Base-by-base conservation (phyloP, 2,329 filamentous ascomycete genomes). In the Chrysoporthe cubensis region DNA sequence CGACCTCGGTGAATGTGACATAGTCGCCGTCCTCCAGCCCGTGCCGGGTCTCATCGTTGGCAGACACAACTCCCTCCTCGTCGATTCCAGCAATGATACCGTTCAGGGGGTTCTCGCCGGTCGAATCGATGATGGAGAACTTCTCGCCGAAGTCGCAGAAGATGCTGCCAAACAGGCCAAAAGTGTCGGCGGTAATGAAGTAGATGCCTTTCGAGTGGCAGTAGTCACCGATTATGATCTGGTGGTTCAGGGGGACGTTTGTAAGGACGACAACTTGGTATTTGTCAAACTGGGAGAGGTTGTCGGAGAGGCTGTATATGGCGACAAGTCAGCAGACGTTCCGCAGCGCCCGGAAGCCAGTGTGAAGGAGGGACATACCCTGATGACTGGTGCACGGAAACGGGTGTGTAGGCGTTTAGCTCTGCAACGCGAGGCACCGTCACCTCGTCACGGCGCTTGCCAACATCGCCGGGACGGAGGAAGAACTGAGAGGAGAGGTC, bases 401-500 rank as follows among this genome's bases (percentile, higher is more conserved):
- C 91, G 7, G 96, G 96, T 4, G 95, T 97, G 78, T 99, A 99
- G 70, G 94, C 92, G 80, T 99, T 99, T 72, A 99, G 87, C 80
- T 99, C 96, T 54, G 94, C 92, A 40, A 99, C 91, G 63, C 93
- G 90, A 9, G 96, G 95, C 1, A 91, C 93, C 1, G 95, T 97
- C 65, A 93, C 91, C 73, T 89, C 85, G 72, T 95, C 96, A 77
- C 96, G 90, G 4, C 94, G 91, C 83, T 97, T 97, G 75, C 96
- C 96, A 65, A 98, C 90, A 78, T 99, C 96, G 75, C 90, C 88
- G 21, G 89, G 86, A 67, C 89, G 93, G 32, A 99, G 88, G 86
- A 99, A 99, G 86, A 99, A 99, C 80, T 99, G 96, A 56, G 96
- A 92, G 52, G 96, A 98, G 44, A 99, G 89, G 77, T 99, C 96